phyloP scores from a whole-genome alignment of 495 filamentous ascomycete species.

The Hyaloscypha bicolor region DNA sequence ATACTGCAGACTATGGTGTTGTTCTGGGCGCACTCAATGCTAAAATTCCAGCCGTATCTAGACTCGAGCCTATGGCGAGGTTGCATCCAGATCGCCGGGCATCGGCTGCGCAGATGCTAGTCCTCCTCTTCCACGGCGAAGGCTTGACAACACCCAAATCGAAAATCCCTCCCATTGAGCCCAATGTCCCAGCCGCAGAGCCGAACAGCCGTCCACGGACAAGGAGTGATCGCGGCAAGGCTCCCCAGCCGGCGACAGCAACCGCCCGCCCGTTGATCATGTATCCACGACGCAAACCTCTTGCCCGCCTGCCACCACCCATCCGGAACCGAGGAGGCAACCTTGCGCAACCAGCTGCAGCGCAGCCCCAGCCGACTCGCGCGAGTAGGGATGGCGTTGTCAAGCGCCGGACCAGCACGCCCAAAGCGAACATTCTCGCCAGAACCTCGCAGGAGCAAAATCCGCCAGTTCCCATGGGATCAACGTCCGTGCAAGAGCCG shows the following conservation, averaged over 20 bases:
- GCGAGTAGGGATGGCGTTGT: slow-evolving; percentile 3
- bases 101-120: slow-evolving; percentile 31
- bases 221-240: slow-evolving; percentile 9
- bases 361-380: slow-evolving; percentile 10
- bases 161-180: slow-evolving; percentile 14
- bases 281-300: no score
- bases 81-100: slow-evolving; percentile 23
- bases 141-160: slow-evolving; percentile 22
- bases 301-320: no score
- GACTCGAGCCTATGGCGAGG: slow-evolving; percentile 21
- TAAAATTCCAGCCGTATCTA: slow-evolving; percentile 7
- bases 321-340: not conserved
- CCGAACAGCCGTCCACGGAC: slow-evolving; percentile 10
- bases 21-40: slow-evolving; percentile 5
- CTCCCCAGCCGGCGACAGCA: slow-evolving; percentile 4
- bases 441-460: not conserved
- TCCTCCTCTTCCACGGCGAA: slow-evolving; percentile 21
- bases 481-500: not conserved
- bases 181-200: slow-evolving; percentile 3
- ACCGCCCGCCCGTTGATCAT: not conserved
- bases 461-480: not conserved
- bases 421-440: slow-evolving; percentile 13
- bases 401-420: slow-evolving; percentile 2
- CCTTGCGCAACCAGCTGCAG: slow-evolving; percentile 5
- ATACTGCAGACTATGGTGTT: slow-evolving; percentile 10